Evolutionary conservation across 371 early-diverging fungal species (phyloP), one percentile per base, ranked within the genome.

Genomic region (Zychaea mexicana): DNA sequence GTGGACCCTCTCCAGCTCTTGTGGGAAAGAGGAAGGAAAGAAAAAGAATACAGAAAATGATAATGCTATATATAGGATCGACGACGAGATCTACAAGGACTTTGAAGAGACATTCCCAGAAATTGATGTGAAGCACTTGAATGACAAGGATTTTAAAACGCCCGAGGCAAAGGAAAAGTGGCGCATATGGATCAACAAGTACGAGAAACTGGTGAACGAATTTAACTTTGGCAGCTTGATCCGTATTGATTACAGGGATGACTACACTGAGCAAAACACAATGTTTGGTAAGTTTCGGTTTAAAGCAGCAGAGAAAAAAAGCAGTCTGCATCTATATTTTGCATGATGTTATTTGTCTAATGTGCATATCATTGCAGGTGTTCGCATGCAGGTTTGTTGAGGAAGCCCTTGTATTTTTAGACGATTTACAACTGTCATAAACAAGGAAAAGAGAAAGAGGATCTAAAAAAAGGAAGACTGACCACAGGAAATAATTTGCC

Each of bases 201-300:
- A 90, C 73, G 94, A 96, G 70, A 89, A 90, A 65, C 80, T 79
- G 57, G 90, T 95, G n/a, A 81, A 85, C 36, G 96, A 96, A 70
- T 95, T 79, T 76, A 96, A 95, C 79, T 96, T 95, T 86, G 97
- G 96, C 5, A 88, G 94, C 12, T 79, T 96, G 73, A 78, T 96
- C 60, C 86, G 97, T 65, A 88, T 88, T 60, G 86, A 91, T 66
- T 80, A 84, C 63, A 78, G 76, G 52, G 85, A 90, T 36, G 95
- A 90, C 57, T 96, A 95, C 72, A 85, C 88, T 5, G 87, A 88
- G 61, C 86, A 91, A 45, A 96, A 95, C 78, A 80, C 91, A 2
- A 90, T 95, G 84, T 95, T 96, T 78, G 96, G 88, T 85, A 86
- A 74, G 76, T 42, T 15, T 42, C 15, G 13, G 4, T 42, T 12